Conservation (phyloP, 1,284 basidiomycete genomes). For the Puccinia horiana region DNA sequence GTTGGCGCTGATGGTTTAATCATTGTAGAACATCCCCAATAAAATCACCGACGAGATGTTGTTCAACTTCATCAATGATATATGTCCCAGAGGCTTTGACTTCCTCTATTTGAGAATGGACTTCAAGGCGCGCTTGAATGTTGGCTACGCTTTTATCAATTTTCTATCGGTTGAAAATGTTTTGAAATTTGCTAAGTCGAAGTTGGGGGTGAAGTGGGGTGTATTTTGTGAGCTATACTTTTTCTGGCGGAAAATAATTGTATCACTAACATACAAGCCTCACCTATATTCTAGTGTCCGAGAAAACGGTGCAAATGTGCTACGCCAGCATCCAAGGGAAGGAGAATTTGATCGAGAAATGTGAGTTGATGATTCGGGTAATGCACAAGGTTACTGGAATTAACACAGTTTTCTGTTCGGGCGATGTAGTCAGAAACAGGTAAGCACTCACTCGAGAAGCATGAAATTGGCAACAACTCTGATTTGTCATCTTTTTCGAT, state of each 20-base stretch:
- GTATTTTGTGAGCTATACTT: conserved; percentile 57
- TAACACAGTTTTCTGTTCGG: conserved; percentile 19
- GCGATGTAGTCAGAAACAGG: conserved; percentile 23
- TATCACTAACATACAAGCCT: conserved; percentile 21
- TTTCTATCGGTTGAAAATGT: conserved; percentile 72
- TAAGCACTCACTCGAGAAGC: conserved; percentile 56
- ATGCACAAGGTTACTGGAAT: background rate
- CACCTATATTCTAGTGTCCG: conserved; percentile 80
- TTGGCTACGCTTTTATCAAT: conserved; percentile 63
- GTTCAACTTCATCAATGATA: conserved; percentile 43
- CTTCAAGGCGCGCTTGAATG: conserved; percentile 47
- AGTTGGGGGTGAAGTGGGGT: conserved; percentile 75
- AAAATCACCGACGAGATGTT: conserved; percentile 50
- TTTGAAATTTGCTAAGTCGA: conserved; percentile 70
- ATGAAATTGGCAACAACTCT: background rate
- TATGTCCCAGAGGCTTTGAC: conserved; percentile 46
- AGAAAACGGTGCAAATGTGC: conserved; percentile 80
- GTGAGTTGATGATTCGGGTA: conserved; percentile 10
- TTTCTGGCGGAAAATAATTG: background rate
- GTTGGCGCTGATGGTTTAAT: background rate
- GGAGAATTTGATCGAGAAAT: conserved; percentile 60
- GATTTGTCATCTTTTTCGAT: conserved; percentile 26
- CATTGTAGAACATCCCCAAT: conserved; percentile 42
- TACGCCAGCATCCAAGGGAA: conserved; percentile 76
- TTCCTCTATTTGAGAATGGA: conserved; percentile 49